Percentiles rank a stretch among this genome's conserved stretches.
These are phyloP conservation scores for Mycena metata DNA, from an alignment of 768 basidiomycete species.

Conservation along the genomic window DNA sequence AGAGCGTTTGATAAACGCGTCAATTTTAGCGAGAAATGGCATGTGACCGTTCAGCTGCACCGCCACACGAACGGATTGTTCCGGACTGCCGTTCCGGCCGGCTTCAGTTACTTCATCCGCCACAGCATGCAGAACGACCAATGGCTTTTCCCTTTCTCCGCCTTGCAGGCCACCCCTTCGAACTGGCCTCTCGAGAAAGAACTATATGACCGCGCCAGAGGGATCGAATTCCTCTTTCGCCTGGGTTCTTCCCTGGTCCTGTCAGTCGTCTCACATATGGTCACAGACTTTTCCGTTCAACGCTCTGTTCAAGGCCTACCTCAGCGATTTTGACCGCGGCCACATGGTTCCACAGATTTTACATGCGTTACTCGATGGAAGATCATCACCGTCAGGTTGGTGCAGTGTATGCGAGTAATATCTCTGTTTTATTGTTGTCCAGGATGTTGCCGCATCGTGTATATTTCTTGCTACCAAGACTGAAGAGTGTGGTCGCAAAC, in stretches of 20 bases:
- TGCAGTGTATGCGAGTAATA: constrained; percentile 25
- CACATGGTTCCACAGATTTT: constrained; percentile 93
- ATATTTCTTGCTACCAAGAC: constrained; percentile 94
- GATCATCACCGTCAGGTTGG: constrained; percentile 85
- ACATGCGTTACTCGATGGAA: constrained; percentile 88
- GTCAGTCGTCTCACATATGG: constrained; percentile 60
- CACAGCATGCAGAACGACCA: constrained; percentile 52
- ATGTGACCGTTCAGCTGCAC: too few relatives aligned
- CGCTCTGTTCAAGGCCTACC: constrained; percentile 67
- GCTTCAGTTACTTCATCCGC: too few relatives aligned
- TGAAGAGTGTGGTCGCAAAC: constrained; percentile 89
- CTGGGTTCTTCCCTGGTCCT: constrained; percentile 81
- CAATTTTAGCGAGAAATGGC: too few relatives aligned
- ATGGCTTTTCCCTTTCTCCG: constrained; percentile 79
- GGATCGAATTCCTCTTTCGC: constrained; percentile 89
- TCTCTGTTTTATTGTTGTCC: constrained; percentile 32
- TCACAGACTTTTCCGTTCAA: constrained; percentile 30
- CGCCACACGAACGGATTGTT: too few relatives aligned
- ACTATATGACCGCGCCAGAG: constrained; percentile 83
- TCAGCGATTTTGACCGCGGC: constrained; percentile 90
- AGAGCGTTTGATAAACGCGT: too few relatives aligned
- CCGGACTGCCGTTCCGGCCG: too few relatives aligned
- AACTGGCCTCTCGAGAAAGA: constrained; percentile 73
- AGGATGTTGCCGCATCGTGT: constrained; percentile 90
- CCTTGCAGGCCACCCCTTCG: constrained; percentile 72